Base-by-base conservation (phyloP, 306 rosid species). In the Geum urbanum region DNA sequence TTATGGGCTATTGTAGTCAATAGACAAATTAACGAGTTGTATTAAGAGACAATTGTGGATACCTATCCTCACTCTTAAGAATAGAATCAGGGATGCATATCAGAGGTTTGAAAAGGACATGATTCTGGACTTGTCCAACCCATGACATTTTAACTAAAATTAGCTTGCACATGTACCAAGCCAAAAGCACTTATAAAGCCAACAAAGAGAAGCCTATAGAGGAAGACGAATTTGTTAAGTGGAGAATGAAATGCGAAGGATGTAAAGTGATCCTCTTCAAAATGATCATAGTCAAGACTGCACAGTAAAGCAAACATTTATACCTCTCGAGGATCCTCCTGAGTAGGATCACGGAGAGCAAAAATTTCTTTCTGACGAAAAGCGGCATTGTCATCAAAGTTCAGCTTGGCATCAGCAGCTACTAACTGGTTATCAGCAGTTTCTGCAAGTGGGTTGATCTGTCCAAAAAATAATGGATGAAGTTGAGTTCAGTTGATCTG, bases 291-390 rank as follows among this genome's bases (percentile, higher is more conserved):
- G 13, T 41, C 11, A 76, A 75, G 35, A 64, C 11, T 6, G 32
- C 49, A 58, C 52, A 62, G 64, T 52, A 67, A 16, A 52, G 9
- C 51, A 35, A 63, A 37, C 9, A 77, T 53, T 35, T 45, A 66
- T 59, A 94, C 99, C 99, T 94, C 99, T 75, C 99, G 90, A 20
- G 99, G 97, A 87, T 94, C 99, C 85, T 94, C 99, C 71, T 94
- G 99, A 0, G 97, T 76, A 63, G 99, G 89, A 83, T 94, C 97
- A 71, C 99, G 99, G 32, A 94, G 95, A 66, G 92, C 35, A 49
- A 94, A 94, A 75, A 91, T 86, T 69, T 84, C 95, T 80, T 95
- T 91, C 79, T 77, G 96, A 44, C 96, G 99, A 75, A 74, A 94
- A 19, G 95, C 97, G 44, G 99, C 99, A 84, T 91, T 95, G 68